These are phyloP conservation scores for Cutaneotrichosporon dermatis DNA, from an alignment of 1,284 basidiomycete genomes.

Conservation along the genomic window DNA sequence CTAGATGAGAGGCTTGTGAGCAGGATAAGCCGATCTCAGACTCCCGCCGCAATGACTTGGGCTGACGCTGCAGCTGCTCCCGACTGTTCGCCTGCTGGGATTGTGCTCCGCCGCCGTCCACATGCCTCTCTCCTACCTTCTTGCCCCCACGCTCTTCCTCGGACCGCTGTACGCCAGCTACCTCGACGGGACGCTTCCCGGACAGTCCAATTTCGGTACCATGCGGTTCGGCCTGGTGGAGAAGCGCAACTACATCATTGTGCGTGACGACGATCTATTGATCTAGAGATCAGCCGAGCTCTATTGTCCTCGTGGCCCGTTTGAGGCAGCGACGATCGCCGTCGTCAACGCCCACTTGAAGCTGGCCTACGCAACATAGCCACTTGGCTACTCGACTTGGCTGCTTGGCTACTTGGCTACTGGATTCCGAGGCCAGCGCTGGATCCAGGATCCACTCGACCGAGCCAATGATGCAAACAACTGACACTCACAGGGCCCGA, in stretches of 20 bases:
- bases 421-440: no score
- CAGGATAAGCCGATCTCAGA: no score
- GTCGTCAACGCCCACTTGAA: no score
- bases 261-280: slow-evolving; percentile 34
- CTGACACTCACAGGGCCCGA: slow-evolving; percentile 60
- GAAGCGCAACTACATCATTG: slow-evolving; percentile 71
- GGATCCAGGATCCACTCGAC: background rate
- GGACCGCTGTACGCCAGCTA: slow-evolving; percentile 72
- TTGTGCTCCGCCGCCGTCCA: slow-evolving; percentile 19
- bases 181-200: slow-evolving; percentile 59
- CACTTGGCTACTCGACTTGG: no score
- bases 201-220: slow-evolving; percentile 49
- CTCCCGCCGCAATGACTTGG: no score
- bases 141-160: slow-evolving; percentile 73
- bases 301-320: no score
- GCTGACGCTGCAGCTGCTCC: slow-evolving; percentile 11
- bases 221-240: slow-evolving; percentile 31
- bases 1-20: no score
- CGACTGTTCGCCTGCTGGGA: slow-evolving; percentile 35
- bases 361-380: no score
- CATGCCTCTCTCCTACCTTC: slow-evolving; percentile 55
- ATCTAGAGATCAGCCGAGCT: no score
- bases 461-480: background rate
- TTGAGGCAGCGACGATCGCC: no score
- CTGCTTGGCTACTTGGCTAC: no score